phyloP scores from a whole-genome alignment of 495 filamentous ascomycete genomes.

The Penicillium antarcticum region DNA sequence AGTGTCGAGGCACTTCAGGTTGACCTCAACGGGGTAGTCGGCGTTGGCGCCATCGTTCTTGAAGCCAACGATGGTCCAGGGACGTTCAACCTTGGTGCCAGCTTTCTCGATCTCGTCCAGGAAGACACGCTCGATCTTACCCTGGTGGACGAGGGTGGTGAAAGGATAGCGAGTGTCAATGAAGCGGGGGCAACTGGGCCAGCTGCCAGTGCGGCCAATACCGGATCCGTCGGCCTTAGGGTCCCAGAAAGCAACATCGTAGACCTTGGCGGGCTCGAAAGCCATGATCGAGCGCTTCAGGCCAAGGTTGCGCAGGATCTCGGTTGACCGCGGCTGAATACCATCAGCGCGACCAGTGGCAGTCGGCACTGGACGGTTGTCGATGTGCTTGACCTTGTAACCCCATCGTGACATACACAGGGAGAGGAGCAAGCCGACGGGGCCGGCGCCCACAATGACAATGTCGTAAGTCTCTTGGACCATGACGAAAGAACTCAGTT shows the following conservation, averaged over 20 bases:
- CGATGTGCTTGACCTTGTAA: constrained; percentile 66
- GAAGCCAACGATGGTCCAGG: constrained; percentile 61
- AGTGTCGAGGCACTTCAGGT: constrained; percentile 72
- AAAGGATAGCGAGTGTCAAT: constrained; percentile 66
- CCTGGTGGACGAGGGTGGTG: constrained; percentile 63
- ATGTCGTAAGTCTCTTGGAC: constrained; percentile 58
- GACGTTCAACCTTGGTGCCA: constrained; percentile 54
- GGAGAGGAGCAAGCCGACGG: constrained; percentile 84
- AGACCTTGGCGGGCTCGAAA: constrained; percentile 61
- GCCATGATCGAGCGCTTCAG: constrained; percentile 63
- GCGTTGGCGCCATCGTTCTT: constrained; percentile 54
- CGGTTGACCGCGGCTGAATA: constrained; percentile 67
- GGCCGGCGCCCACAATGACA: constrained; percentile 85
- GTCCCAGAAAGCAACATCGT: constrained; percentile 68
- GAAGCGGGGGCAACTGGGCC: constrained; percentile 61
- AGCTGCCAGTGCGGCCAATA: constrained; percentile 59
- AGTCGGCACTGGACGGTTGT: constrained; percentile 61
- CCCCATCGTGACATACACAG: constrained; percentile 71
- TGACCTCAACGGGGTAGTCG: constrained; percentile 62
- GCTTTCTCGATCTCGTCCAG: constrained; percentile 61
- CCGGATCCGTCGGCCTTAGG: constrained; percentile 47
- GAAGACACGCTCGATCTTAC: constrained; percentile 63
- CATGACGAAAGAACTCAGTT: constrained; percentile 27
- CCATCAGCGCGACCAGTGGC: constrained; percentile 73
- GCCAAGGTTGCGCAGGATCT: constrained; percentile 64